Base-by-base conservation (phyloP, 805 yeast genomes). In the Ogataea minuta region DNA sequence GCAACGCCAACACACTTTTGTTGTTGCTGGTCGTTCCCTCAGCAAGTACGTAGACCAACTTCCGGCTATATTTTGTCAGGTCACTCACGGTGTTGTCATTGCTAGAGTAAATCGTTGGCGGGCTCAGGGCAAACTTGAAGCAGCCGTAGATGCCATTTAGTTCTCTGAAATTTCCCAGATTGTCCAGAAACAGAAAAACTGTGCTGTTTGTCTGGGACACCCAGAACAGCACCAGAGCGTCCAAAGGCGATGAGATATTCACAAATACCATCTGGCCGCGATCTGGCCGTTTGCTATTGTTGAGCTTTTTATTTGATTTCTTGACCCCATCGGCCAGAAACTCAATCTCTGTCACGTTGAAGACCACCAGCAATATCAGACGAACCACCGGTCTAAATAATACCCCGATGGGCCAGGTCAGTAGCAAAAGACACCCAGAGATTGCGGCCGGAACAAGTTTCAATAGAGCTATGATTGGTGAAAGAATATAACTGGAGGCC, bases 1-100 rank as follows among this genome's bases (percentile, higher is more conserved):
- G 64, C 39, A 84, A 74, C 3, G 87, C 78, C 45, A 90, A 68
- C 1, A 90, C 56, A 0, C 89, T 79, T 45, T 80, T 79, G 35
- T 95, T 93, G 56, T 90, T 91, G 0, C 95, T 78, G 0, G 95
- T 72, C 0, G 95, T 85, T 0, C 95, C 95, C 54, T 89, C 97
- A 3, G 81, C 70, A 42, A 88, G 77, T 15, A 84, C 49, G 36
- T 72, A 80, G 4, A 78, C 68, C 0, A 69, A 63, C 28, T 72
- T 70, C n/a, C 69, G 66, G 3, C 59, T 56, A 14, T 61, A 52
- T 20, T 56, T 48, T 1, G 50, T 30, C 15, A 64, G 39, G 27
- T 58, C 61, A 9, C 27, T 34, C 12, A 41, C 34, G 1, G 36
- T n/a, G 3, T 20, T 26, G n/a, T 20, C 31, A 16, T 24, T 21